These are phyloP conservation scores for Beauveria pseudobassiana DNA, from an alignment of 2,329 filamentous ascomycete genomes.

Conservation along the genomic window DNA sequence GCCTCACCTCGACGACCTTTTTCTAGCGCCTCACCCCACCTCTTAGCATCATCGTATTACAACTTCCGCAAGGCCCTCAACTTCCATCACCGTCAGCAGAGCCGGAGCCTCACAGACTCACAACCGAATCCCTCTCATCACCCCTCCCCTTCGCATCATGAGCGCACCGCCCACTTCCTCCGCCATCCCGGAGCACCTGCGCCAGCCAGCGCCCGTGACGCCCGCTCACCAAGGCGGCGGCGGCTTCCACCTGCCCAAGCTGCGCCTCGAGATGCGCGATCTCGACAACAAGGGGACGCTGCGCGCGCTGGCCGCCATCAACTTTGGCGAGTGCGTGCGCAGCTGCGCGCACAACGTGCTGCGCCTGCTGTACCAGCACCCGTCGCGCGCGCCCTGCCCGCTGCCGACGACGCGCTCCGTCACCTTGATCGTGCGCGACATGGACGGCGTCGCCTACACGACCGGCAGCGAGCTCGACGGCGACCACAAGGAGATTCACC, in stretches of 20 bases:
- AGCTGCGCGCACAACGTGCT: slow-evolving; percentile 62
- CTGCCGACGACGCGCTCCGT: slow-evolving; percentile 69
- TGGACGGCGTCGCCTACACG: slow-evolving; percentile 85
- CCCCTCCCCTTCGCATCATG: background rate
- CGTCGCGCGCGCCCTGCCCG: slow-evolving; percentile 32
- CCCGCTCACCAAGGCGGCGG: slow-evolving; percentile 1
- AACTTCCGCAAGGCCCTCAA: background rate
- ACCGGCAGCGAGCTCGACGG: slow-evolving; percentile 68
- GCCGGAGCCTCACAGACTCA: background rate
- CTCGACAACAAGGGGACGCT: slow-evolving; percentile 51
- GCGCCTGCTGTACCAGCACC: slow-evolving; percentile 58
- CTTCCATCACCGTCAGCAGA: background rate
- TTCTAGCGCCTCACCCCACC: slow-evolving; percentile 6
- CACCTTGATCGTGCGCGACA: slow-evolving; percentile 71
- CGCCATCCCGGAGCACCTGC: slow-evolving; percentile 2
- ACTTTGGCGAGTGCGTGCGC: slow-evolving; percentile 54
- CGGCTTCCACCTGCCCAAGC: slow-evolving; percentile 41
- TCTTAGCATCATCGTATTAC: background rate
- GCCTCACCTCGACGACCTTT: background rate
- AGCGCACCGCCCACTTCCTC: slow-evolving; percentile 4
- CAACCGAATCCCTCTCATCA: background rate
- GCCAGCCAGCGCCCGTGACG: background rate
- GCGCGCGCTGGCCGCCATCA: slow-evolving; percentile 60
- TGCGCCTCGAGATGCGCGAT: slow-evolving; percentile 54
- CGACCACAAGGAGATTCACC: slow-evolving; percentile 90